These are phyloP conservation scores for Coemansia sp. DNA, from an alignment of 192 early-diverging fungal species.

Conservation along the genomic window DNA sequence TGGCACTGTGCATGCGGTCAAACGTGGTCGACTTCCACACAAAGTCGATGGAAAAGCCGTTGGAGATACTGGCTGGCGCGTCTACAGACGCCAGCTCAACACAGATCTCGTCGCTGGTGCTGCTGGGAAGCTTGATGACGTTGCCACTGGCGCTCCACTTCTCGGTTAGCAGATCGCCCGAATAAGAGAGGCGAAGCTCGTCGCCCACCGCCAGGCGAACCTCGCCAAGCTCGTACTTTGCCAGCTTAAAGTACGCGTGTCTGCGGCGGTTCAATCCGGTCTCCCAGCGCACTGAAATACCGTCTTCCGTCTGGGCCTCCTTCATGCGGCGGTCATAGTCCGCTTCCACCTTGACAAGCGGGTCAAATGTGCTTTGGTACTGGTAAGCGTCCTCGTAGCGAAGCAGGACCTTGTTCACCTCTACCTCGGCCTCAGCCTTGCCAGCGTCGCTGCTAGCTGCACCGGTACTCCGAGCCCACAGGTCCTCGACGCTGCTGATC, in stretches of 20 bases:
- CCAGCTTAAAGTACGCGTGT: constrained; percentile 89
- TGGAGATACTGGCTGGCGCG: constrained; percentile 65
- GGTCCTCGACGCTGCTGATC: constrained; percentile 84
- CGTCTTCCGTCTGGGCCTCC: constrained; percentile 94
- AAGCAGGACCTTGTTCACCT: constrained; percentile 79
- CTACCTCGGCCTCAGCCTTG: constrained; percentile 63
- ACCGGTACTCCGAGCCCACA: constrained; percentile 79
- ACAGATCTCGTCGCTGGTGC: constrained; percentile 90
- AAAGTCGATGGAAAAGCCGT: constrained; percentile 93
- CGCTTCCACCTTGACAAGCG: constrained; percentile 93
- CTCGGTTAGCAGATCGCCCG: constrained; percentile 75
- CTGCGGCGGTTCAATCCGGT: constrained; percentile 91
- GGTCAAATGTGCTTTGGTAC: constrained; percentile 95
- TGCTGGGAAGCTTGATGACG: constrained; percentile 96
- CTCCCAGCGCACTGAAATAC: constrained; percentile 96
- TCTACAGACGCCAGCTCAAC: constrained; percentile 78
- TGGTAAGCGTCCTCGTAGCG: constrained; percentile 96
- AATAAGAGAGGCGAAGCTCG: constrained; percentile 85
- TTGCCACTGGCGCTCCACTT: constrained; percentile 89
- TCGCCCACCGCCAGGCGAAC: constrained; percentile 91
- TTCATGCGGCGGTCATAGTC: constrained; percentile 86
- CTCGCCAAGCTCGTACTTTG: constrained; percentile 87
- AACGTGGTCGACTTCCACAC: constrained; percentile 98
- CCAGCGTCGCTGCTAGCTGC: constrained; percentile 82
- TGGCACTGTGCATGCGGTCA: constrained; percentile 94